A percentile compares a stretch with the other conserved stretches of the same genome.
These are phyloP conservation scores for Prunus mume DNA, from an alignment of 306 rosid species.

Conservation along the genomic window DNA sequence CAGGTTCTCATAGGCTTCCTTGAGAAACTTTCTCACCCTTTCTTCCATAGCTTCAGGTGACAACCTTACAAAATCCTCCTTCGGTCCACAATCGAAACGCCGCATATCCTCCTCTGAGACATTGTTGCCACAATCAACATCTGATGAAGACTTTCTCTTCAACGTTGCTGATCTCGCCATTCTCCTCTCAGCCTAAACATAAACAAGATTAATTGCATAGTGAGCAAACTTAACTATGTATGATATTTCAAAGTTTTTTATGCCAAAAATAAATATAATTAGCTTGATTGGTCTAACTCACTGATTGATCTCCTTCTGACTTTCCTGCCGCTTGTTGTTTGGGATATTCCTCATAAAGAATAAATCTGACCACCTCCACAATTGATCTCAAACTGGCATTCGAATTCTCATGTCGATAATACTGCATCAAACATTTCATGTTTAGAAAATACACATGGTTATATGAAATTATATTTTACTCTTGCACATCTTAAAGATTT, in stretches of 20 bases:
- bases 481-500: neutral
- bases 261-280: neutral
- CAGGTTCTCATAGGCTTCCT: neutral
- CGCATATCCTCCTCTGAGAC: neutral
- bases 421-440: neutral
- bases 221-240: neutral
- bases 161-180: neutral
- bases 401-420: neutral
- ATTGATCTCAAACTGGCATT: neutral
- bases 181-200: neutral
- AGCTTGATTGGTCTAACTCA: neutral
- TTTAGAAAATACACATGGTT: neutral
- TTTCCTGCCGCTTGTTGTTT: neutral
- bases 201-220: neutral
- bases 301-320: neutral
- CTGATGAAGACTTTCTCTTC: neutral
- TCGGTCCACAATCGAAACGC: neutral
- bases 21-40: neutral
- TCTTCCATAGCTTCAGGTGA: neutral
- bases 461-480: neutral
- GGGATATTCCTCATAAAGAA: neutral
- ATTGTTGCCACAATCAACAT: neutral
- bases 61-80: neutral
- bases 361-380: neutral
- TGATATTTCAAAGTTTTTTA: neutral